Percentiles rank a stretch among this genome's conserved stretches.
Conservation (phyloP, 129 eudicot genomes). For the Apium graveolens region DNA sequence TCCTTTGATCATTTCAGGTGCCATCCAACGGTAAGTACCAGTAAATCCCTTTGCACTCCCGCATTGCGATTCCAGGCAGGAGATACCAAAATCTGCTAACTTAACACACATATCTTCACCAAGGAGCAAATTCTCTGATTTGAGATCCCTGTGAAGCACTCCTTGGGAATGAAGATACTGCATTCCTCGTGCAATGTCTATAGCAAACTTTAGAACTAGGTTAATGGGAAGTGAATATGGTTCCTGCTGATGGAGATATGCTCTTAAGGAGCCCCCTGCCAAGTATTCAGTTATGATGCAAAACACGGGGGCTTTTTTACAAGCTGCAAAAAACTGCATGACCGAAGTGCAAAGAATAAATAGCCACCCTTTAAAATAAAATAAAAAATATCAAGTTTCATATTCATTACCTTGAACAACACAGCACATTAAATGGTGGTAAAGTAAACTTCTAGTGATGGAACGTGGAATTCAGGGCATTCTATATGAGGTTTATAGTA, state of each 20-base stretch:
- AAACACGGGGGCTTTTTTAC: slow-evolving; percentile 93
- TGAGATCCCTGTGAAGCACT: slow-evolving; percentile 85
- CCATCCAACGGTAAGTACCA: slow-evolving; percentile 99
- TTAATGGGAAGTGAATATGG: slow-evolving; percentile 72
- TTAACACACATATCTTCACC: slow-evolving; percentile 85
- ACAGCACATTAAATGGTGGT: background rate
- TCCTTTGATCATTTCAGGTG: slow-evolving; percentile 97
- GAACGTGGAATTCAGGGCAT: background rate
- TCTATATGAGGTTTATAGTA: background rate
- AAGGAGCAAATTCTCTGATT: slow-evolving; percentile 83
- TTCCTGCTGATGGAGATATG: slow-evolving; percentile 92
- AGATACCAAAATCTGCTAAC: slow-evolving; percentile 97
- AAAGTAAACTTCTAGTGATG: background rate
- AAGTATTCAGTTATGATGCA: slow-evolving; percentile 92
- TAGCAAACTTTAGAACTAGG: slow-evolving; percentile 63
- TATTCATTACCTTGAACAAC: background rate
- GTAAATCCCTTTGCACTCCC: slow-evolving; percentile 94
- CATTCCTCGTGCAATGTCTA: slow-evolving; percentile 90
- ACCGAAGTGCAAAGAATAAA: slow-evolving; percentile 1
- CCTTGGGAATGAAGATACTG: slow-evolving; percentile 93
- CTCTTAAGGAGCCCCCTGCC: slow-evolving; percentile 83
- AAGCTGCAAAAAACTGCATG: slow-evolving; percentile 85
- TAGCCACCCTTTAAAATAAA: background rate
- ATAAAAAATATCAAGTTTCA: background rate
- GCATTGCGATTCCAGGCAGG: slow-evolving; percentile 92